Base-by-base conservation (phyloP, 345 rosid species). In the Bruguiera sexangula region DNA sequence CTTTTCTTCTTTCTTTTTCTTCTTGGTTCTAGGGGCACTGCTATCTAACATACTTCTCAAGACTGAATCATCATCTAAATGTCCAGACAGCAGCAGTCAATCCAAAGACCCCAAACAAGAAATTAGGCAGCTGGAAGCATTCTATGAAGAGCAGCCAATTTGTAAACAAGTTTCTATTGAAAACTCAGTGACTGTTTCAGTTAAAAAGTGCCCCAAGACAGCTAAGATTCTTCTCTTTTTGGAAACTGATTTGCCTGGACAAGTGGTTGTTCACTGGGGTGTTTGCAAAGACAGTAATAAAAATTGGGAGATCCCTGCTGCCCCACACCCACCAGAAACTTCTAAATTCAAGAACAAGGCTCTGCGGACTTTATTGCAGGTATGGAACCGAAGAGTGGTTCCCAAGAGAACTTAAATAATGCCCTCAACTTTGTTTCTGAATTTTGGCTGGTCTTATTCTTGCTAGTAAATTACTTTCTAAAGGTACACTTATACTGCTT, bases 211-310 rank as follows among this genome's bases (percentile, higher is more conserved):
- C 70, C 79, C 85, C 22, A 81, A 87, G 79, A 86, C 87, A 56
- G 82, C 80, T 51, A 91, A 82, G 76, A 84, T 79, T 82, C 76
- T 89, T 66, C 69, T 91, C 46, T 75, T 70, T 64, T 70, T 94
- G 69, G 97, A 89, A 70, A 89, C 93, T 65, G 97, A 91, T 87
- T 73, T 91, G 56, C 87, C 88, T 34, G 97, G 87, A 84, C 87
- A 89, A 79, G 93, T 89, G 68, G 69, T 83, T 81, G 87, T 89
- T 73, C 99, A 94, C 84, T 94, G 99, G 99, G 99, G 99, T 72
- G 90, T 89, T 79, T 91, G 96, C 85, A 91, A 86, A 85, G 88
- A 82, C 74, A 87, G 79, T 65, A 65, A 78, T 46, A 88, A 79
- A 84, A 81, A 72, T 37, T 94, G 99, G 97, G 96, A 88, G 83